Percentiles rank a stretch among this genome's conserved stretches.
phyloP scores from a whole-genome alignment of 2,329 filamentous ascomycete species.

The Nothophoma quercina region DNA sequence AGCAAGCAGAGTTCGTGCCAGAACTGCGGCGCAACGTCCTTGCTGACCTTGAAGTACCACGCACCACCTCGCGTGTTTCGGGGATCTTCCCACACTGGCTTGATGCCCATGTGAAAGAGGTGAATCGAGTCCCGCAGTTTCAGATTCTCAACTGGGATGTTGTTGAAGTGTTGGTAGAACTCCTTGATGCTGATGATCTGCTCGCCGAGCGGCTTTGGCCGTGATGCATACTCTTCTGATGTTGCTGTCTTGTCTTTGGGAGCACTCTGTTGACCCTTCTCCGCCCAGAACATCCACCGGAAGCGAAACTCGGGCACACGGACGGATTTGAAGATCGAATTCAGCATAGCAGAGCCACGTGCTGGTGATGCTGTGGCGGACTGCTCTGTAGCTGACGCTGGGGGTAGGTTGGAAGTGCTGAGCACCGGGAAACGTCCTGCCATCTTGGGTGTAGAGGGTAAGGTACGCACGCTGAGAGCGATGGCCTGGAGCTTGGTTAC shows the following conservation, averaged over 20 bases:
- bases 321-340: constrained; percentile 54
- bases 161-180: constrained; percentile 66
- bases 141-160: constrained; percentile 77
- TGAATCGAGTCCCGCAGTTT: constrained; percentile 73
- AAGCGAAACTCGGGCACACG: constrained; percentile 60
- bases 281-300: constrained; percentile 62
- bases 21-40: constrained; percentile 72
- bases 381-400: constrained; percentile 66
- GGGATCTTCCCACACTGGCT: constrained; percentile 85
- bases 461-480: constrained; percentile 17
- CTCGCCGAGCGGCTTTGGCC: constrained; percentile 54
- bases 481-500: constrained; percentile 19
- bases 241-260: constrained; percentile 31
- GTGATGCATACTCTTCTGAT: constrained; percentile 53
- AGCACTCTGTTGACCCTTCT: constrained; percentile 46
- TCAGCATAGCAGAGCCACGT: constrained; percentile 77
- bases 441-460: constrained; percentile 29
- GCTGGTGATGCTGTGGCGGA: constrained; percentile 72
- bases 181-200: constrained; percentile 57
- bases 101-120: constrained; percentile 82
- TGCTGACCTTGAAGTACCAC: constrained; percentile 91
- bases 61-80: constrained; percentile 85
- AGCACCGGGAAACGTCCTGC: constrained; percentile 45
- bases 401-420: constrained; percentile 60
- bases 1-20: constrained; percentile 84